A percentile compares a stretch with the other conserved stretches of the same genome.
phyloP scores from a whole-genome alignment of 2,329 filamentous ascomycete genomes.

The Calonectria multiphialidica region DNA sequence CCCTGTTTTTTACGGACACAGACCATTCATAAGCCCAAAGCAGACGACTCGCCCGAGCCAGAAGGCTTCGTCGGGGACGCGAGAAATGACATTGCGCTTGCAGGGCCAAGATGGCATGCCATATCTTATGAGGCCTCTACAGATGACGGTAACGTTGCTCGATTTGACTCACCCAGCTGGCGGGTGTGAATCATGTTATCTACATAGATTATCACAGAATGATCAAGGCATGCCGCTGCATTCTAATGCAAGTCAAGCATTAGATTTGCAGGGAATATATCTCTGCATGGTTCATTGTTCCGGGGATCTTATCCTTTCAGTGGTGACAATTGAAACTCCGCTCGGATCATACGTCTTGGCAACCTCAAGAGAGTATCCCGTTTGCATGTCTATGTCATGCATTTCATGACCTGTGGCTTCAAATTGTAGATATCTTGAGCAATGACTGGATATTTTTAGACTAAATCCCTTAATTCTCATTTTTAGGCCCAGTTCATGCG shows the following conservation, averaged over 20 bases:
- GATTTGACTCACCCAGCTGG: neutral
- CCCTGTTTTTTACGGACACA: neutral
- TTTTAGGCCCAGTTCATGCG: too few relatives aligned
- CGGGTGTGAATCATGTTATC: neutral
- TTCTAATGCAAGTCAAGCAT: neutral
- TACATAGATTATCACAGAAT: too few relatives aligned
- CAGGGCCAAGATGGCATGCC: neutral
- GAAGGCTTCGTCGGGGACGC: neutral
- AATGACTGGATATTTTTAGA: too few relatives aligned
- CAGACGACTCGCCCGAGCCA: neutral
- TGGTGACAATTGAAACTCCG: neutral
- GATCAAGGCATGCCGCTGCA: neutral
- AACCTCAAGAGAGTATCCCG: neutral
- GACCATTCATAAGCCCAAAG: neutral
- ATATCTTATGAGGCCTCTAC: neutral
- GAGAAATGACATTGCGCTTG: neutral
- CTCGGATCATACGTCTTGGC: neutral
- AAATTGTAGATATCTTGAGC: too few relatives aligned
- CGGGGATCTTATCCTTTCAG: neutral
- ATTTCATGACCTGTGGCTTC: neutral
- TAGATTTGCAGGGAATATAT: neutral
- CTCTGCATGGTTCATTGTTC: neutral
- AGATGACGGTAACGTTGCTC: neutral
- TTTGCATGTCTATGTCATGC: neutral
- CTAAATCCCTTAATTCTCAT: too few relatives aligned